These are phyloP conservation scores for Turritis glabra DNA, from an alignment of 345 rosid species.

Conservation along the genomic window DNA sequence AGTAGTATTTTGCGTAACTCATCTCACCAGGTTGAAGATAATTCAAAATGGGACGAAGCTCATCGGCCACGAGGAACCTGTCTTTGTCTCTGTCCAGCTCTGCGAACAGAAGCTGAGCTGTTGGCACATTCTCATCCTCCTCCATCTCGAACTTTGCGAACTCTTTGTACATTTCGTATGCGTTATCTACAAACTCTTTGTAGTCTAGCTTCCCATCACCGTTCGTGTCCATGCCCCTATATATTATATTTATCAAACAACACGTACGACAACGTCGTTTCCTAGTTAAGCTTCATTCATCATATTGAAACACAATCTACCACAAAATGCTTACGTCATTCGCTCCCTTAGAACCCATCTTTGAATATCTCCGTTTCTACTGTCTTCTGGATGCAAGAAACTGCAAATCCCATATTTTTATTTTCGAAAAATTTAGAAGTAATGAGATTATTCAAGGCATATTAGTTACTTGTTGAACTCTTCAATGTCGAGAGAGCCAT, in stretches of 20 bases:
- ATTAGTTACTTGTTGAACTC: constrained; percentile 56
- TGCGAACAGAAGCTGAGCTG: constrained; percentile 49
- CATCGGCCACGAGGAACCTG: constrained; percentile 52
- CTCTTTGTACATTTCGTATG: constrained; percentile 51
- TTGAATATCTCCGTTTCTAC: constrained; percentile 52
- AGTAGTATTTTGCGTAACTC: constrained; percentile 56
- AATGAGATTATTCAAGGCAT: background rate
- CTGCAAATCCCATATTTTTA: constrained; percentile 35
- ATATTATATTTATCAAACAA: background rate
- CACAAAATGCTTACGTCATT: constrained; percentile 47
- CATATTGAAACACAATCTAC: background rate
- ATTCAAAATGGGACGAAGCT: constrained; percentile 56
- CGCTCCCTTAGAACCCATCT: constrained; percentile 58
- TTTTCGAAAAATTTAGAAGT: background rate
- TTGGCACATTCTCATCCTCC: constrained; percentile 31
- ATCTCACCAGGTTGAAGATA: constrained; percentile 70
- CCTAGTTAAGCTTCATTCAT: background rate
- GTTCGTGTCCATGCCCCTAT: constrained; percentile 61
- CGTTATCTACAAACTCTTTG: constrained; percentile 47
- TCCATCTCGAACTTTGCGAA: constrained; percentile 49
- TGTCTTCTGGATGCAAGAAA: constrained; percentile 76
- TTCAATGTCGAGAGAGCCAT: constrained; percentile 50
- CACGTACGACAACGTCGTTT: background rate
- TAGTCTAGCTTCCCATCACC: constrained; percentile 54
- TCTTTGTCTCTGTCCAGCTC: constrained; percentile 60